Evolutionary conservation across 1,284 basidiomycete genomes (phyloP), one percentile per base, ranked within the genome.

Genomic region (Lentinus polychrous): DNA sequence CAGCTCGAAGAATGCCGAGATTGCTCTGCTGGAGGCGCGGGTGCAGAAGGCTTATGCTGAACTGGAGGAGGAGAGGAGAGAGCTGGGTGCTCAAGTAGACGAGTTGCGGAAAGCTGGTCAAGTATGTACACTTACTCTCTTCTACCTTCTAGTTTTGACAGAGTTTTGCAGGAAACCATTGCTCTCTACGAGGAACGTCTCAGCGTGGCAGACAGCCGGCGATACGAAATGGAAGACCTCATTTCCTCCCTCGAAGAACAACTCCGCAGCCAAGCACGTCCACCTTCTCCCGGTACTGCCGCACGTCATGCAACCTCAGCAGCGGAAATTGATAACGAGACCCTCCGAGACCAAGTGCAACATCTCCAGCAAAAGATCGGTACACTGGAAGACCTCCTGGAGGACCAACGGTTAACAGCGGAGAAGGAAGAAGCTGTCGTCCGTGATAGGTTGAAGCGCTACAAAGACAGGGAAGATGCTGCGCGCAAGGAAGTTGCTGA

Each of bases 301-400:
- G 66, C 66, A 18, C 70, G 71, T 8, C 70, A 72, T 44, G 68
- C 75, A 7, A 63, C 73, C 10, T 77, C 80, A 2, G 80, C 92
- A 0, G 79, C 84, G 1, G 83, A 93, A 60, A 97, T 98, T 59
- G 94, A 98, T 67, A 95, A 95, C 60, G 93, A 97, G 65, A 85
- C 82, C 20, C 76, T 96, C 24, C 82, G 79, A 15, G 93, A 94
- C 36, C 93, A 98, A 63, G 75, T 92, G 22, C 77, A 81, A 46
- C 91, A 98, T 64, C 73, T 95, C 27, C 86, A 91, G 61, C 79
- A 77, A 62, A 88, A 87, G 64, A 76, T 94, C 38, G 66, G 75
- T 1, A 71, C 71, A 27, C 73, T 94, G 54, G 94, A 98, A 60
- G 94, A 96, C 59, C 73, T 83, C 57, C 74, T 97, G 8, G 90